Conservation (phyloP, 495 filamentous ascomycete species). For the Lasiosphaeris hirsuta region DNA sequence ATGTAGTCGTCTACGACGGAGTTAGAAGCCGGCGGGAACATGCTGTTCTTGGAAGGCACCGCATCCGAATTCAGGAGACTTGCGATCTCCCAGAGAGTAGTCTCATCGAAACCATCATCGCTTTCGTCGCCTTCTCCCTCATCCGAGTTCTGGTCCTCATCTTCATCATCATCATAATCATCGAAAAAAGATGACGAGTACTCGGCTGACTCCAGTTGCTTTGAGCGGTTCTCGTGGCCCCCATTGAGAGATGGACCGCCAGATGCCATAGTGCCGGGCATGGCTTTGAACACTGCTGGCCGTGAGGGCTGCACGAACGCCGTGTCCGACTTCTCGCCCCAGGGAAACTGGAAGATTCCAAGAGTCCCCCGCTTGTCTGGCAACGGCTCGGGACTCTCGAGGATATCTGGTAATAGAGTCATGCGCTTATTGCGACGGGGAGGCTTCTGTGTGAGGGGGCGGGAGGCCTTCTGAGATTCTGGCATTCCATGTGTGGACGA, state of each 20-base stretch:
- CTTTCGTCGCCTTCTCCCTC: slow-evolving; percentile 37
- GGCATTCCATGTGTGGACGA: slow-evolving; percentile 21
- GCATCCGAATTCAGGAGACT: slow-evolving; percentile 46
- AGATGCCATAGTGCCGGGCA: slow-evolving; percentile 50
- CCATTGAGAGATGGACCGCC: slow-evolving; percentile 28
- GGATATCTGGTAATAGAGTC: slow-evolving; percentile 53
- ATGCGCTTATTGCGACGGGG: slow-evolving; percentile 49
- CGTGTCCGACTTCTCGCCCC: slow-evolving; percentile 54
- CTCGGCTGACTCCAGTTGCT: slow-evolving; percentile 34
- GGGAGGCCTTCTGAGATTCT: slow-evolving; percentile 30
- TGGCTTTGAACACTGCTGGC: slow-evolving; percentile 34
- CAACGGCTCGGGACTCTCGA: slow-evolving; percentile 52
- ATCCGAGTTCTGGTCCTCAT: slow-evolving; percentile 35
- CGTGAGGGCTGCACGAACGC: slow-evolving; percentile 35
- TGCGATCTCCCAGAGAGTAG: slow-evolving; percentile 56
- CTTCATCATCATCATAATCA: slow-evolving; percentile 36
- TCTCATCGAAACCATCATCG: slow-evolving; percentile 54
- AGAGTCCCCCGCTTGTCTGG: slow-evolving; percentile 50
- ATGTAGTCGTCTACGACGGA: slow-evolving; percentile 27
- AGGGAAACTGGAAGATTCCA: slow-evolving; percentile 57
- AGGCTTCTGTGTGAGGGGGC: slow-evolving; percentile 43
- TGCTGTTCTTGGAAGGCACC: slow-evolving; percentile 44
- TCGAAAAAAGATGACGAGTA: slow-evolving; percentile 50
- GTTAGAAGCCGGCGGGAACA: slow-evolving; percentile 30
- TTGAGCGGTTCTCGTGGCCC: slow-evolving; percentile 32